These are phyloP conservation scores for Heliosperma pusillum DNA, from an alignment of 148 eudicot genomes.

Conservation along the genomic window DNA sequence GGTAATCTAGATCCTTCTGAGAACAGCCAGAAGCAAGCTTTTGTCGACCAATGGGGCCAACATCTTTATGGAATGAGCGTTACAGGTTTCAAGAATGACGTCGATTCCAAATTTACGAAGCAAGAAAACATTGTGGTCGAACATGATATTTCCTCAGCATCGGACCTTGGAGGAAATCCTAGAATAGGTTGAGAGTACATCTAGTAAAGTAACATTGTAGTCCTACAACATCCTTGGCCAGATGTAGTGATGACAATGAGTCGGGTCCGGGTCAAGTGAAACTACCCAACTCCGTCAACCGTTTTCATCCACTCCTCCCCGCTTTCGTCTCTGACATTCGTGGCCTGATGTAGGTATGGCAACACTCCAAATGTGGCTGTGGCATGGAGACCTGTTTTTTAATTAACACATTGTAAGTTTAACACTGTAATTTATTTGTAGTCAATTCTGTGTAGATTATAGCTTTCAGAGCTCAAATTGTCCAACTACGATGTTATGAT, in stretches of 20 bases:
- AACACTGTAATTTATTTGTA: conserved; percentile 21
- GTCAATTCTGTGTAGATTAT: conserved; percentile 21
- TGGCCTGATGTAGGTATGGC: too few species aligned
- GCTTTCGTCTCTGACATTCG: too few species aligned
- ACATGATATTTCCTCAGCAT: conserved; percentile 17
- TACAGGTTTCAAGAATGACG: conserved; percentile 24
- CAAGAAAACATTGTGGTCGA: conserved; percentile 25
- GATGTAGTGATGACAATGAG: too few species aligned
- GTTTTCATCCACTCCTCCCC: too few species aligned
- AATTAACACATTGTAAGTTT: conserved; percentile 17
- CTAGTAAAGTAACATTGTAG: conserved; percentile 13
- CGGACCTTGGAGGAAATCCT: conserved; percentile 16
- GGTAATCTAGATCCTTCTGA: conserved; percentile 12
- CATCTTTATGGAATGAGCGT: conserved; percentile 23
- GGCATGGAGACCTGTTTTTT: conserved; percentile 20
- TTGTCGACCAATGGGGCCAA: conserved; percentile 27
- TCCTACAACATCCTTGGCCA: too few species aligned
- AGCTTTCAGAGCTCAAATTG: background rate
- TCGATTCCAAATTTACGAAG: conserved; percentile 1
- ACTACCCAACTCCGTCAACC: too few species aligned
- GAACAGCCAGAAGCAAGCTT: conserved; percentile 21
- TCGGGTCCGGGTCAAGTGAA: too few species aligned
- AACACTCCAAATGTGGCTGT: background rate
- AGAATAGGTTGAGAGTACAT: conserved; percentile 24
- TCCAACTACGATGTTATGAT: background rate